Evolutionary conservation across 805 yeast species (phyloP).

Genomic region (Metschnikowia kunwiensis): DNA sequence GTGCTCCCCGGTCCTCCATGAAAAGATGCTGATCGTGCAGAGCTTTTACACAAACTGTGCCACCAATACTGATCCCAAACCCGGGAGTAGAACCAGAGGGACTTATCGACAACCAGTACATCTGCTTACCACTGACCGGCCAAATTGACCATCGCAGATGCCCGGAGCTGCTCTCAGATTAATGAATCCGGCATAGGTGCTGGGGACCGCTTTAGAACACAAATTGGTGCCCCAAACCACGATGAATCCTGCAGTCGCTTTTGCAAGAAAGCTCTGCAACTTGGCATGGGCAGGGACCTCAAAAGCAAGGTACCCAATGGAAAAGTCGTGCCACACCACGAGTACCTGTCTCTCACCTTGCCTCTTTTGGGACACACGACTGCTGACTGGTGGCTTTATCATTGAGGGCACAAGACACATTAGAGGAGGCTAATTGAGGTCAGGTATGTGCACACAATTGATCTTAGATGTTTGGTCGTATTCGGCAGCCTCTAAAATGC

Average conservation of each 20-base stretch:
- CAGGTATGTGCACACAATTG: slow-evolving; percentile 52
- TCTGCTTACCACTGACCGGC: slow-evolving; percentile 56
- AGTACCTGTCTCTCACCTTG: slow-evolving; percentile 40
- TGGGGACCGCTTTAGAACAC: slow-evolving; percentile 51
- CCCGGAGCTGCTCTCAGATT: slow-evolving; percentile 52
- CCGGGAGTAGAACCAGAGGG: slow-evolving; percentile 40
- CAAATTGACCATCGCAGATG: slow-evolving; percentile 51
- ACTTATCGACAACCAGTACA: slow-evolving; percentile 34
- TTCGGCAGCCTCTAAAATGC: slow-evolving; percentile 21
- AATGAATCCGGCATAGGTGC: slow-evolving; percentile 42
- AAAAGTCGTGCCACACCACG: slow-evolving; percentile 52
- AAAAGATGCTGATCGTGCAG: slow-evolving; percentile 35
- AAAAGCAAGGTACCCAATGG: slow-evolving; percentile 60
- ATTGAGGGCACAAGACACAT: slow-evolving; percentile 51
- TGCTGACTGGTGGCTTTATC: slow-evolving; percentile 59
- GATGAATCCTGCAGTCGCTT: slow-evolving; percentile 46
- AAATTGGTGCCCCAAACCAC: slow-evolving; percentile 63
- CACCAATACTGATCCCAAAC: slow-evolving; percentile 33
- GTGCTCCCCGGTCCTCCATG: slow-evolving; percentile 56
- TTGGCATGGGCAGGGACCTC: slow-evolving; percentile 47
- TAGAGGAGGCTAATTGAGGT: slow-evolving; percentile 45
- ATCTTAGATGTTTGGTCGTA: slow-evolving; percentile 17
- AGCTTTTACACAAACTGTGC: slow-evolving; percentile 54
- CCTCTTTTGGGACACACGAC: slow-evolving; percentile 59
- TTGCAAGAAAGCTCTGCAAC: slow-evolving; percentile 55